Evolutionary conservation across 2,329 filamentous ascomycete genomes (phyloP).

Genomic region (Triangularia setosa): DNA sequence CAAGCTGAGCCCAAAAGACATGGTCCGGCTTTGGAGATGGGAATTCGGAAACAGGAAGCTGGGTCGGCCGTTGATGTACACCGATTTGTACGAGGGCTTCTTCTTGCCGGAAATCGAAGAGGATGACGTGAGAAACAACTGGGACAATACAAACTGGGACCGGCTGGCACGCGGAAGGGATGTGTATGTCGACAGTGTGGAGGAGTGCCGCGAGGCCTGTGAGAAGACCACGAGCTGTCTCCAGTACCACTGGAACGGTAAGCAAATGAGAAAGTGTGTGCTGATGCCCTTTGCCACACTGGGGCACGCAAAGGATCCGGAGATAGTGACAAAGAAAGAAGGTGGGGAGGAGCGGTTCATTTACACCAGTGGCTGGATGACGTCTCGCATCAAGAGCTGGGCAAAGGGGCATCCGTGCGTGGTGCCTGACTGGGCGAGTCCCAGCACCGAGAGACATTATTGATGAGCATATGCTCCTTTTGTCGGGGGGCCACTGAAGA

Average conservation of each 20-base stretch:
- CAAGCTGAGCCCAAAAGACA: constrained; percentile 44
- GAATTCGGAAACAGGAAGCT: constrained; percentile 32
- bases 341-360: constrained; percentile 6
- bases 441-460: constrained; percentile 17
- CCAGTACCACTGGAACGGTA: constrained; percentile 24
- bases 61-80: constrained; percentile 36
- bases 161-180: constrained; percentile 10
- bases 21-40: constrained; percentile 48
- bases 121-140: constrained; percentile 8
- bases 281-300: constrained; percentile 20
- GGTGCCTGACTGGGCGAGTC: constrained; percentile 23
- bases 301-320: constrained; percentile 12
- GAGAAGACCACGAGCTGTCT: constrained; percentile 19
- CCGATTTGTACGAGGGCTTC: constrained; percentile 35
- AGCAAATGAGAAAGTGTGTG: constrained; percentile 18
- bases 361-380: constrained; percentile 25
- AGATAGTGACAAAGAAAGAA: constrained; percentile 7
- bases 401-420: constrained; percentile 14
- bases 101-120: constrained; percentile 31
- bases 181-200: constrained; percentile 11
- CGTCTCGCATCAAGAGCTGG: constrained; percentile 21
- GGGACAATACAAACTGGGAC: constrained; percentile 24
- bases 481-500: too few relatives aligned
- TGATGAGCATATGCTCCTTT: not conserved
- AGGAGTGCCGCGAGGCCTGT: constrained; percentile 23